Conservation (phyloP, 208 protist species). For the Acanthamoeba quina region DNA sequence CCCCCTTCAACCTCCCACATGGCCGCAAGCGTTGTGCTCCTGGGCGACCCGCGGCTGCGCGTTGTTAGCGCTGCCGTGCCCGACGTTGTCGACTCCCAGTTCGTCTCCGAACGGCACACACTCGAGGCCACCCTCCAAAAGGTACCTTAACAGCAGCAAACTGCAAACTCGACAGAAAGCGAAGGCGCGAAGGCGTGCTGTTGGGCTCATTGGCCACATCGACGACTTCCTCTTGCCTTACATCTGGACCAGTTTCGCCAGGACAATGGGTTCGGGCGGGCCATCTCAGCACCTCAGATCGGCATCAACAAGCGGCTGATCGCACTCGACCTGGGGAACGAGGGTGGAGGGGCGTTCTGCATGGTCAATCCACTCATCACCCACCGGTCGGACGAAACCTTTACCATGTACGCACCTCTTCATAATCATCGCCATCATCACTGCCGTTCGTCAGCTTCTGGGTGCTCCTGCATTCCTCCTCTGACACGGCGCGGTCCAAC, state of each 20-base stretch:
- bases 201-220: too few species aligned
- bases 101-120: background rate
- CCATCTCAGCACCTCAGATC: constrained; percentile 49
- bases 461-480: background rate
- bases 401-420: background rate
- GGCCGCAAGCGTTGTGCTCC: constrained; percentile 7
- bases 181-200: too few species aligned
- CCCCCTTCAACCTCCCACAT: too few species aligned
- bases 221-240: too few species aligned
- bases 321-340: constrained; percentile 32
- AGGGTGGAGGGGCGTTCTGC: constrained; percentile 1
- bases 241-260: too few species aligned
- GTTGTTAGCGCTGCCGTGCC: background rate
- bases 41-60: constrained; percentile 31
- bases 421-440: background rate
- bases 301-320: constrained; percentile 60
- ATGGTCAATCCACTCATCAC: constrained; percentile 62
- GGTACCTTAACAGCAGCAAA: too few species aligned
- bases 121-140: constrained; percentile 41
- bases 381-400: background rate
- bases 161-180: too few species aligned
- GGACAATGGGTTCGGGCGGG: constrained; percentile 56
- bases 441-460: background rate
- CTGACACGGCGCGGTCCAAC: background rate
- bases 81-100: constrained; percentile 8